Base-by-base conservation (phyloP, 225 moss, liverwort and hornwort genomes). In the Marchantia paleacea region DNA sequence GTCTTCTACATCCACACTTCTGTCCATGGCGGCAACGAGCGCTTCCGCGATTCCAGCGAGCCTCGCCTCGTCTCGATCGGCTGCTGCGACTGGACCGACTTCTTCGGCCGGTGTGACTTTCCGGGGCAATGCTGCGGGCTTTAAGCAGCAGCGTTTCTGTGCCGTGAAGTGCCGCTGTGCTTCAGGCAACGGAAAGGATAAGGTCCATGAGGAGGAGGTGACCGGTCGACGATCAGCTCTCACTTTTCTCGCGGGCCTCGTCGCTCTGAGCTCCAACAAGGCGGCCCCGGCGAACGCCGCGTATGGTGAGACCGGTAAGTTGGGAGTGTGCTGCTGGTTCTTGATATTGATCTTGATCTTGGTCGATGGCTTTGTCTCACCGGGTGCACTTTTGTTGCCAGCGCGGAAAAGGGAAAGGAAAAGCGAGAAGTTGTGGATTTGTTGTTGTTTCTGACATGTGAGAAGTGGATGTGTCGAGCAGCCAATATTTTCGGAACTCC, bases 261-360 rank as follows among this genome's bases (percentile, higher is more conserved):
- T 83, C 0, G 91, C 89, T 0, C 83, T 81, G 0, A 90, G 91
- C 0, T 62, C 78, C 60, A 39, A 39, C 39, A 85, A 87, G 79
- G 85, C 81, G n/a, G 88, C 90, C 0, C 93, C 93, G 15, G 93
- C 96, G 16, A 81, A 80, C 80, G 96, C 96, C 6, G 96, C 92
- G 2, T 93, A 93, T 61, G 96, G 96, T 67, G 92, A 93, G 81
- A 81, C 90, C 49, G 93, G 93, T 93, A 73, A 80, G 90, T 85
- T 15, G 29, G 14, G 57, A 4, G 57, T 2, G 39, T 39, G 39
- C 39, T 39, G 3, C 39, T 39, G 39, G 39, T 39, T 39, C 39
- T 39, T 39, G 39, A 39, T 39, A 2, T 39, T 39, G 39, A 39
- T 39, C 39, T 39, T 39, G 39, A 39, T 39, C 39, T 2, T 39